Evolutionary conservation across 345 rosid genomes (phyloP).

Genomic region (Citrus inodora): DNA sequence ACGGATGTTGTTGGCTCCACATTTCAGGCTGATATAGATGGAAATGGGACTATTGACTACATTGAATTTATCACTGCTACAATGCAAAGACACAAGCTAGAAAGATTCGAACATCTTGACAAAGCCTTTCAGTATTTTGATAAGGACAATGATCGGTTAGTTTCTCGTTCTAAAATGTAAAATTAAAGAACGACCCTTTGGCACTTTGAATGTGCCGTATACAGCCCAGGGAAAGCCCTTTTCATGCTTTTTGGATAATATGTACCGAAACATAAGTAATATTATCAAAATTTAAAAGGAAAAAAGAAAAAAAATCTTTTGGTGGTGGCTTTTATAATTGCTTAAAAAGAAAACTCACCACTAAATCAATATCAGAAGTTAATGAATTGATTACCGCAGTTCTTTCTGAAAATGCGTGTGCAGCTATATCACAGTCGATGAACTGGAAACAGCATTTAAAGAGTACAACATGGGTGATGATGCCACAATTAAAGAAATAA

Average conservation of each 20-base stretch:
- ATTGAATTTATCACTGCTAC: constrained; percentile 82
- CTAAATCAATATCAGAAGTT: background rate
- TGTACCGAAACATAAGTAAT: too few relatives aligned
- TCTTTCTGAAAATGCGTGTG: background rate
- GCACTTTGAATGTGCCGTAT: background rate
- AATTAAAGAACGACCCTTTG: background rate
- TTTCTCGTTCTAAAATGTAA: background rate
- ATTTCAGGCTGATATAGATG: constrained; percentile 84
- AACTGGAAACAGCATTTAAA: constrained; percentile 69
- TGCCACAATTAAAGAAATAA: constrained; percentile 70
- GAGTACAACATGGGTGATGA: constrained; percentile 80
- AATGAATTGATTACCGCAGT: background rate
- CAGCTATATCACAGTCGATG: constrained; percentile 83
- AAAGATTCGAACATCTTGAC: constrained; percentile 64
- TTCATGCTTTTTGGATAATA: background rate
- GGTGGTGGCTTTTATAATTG: too few relatives aligned
- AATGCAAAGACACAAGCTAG: constrained; percentile 82
- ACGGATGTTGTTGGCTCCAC: background rate
- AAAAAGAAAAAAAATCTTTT: too few relatives aligned
- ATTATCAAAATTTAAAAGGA: too few relatives aligned
- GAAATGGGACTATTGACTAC: constrained; percentile 80
- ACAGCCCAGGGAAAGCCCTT: background rate
- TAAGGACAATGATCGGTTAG: constrained; percentile 80
- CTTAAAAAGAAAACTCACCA: too few relatives aligned
- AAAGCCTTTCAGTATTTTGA: constrained; percentile 86